Conservation (phyloP, 495 filamentous ascomycete genomes). For the Podospora comata region DNA sequence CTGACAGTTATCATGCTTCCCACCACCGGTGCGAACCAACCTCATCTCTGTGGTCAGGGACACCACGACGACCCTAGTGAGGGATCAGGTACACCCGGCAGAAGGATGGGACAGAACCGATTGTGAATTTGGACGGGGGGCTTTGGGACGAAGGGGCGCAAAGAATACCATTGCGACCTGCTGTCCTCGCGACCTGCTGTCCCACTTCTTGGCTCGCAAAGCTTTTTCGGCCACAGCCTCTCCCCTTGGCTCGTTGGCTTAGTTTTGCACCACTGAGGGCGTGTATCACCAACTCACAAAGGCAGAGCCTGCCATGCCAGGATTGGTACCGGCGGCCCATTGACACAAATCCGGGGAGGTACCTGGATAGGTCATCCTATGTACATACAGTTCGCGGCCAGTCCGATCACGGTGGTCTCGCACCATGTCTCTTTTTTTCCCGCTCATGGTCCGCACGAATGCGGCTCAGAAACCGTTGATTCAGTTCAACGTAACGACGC, state of each 20-base stretch:
- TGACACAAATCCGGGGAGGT: neutral
- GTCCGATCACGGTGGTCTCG: conserved; percentile 22
- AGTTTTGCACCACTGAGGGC: neutral
- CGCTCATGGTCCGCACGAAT: conserved; percentile 6
- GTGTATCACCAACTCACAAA: neutral
- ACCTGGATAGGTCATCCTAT: neutral
- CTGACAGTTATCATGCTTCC: neutral
- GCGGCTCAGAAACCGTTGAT: conserved; percentile 14
- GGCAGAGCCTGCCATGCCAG: neutral
- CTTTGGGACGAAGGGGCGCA: neutral
- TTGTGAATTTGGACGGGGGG: neutral
- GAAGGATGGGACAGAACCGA: neutral
- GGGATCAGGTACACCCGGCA: neutral
- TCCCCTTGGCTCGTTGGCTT: no score
- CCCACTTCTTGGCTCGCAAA: neutral
- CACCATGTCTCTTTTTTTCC: conserved; percentile 12
- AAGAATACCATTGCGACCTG: neutral
- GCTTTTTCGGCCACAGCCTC: no score
- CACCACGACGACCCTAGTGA: neutral
- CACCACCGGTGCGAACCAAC: neutral
- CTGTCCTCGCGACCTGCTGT: neutral
- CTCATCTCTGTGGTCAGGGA: neutral
- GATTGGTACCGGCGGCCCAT: neutral
- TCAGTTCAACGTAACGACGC: conserved; percentile 9
- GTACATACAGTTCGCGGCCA: neutral